phyloP scores from a whole-genome alignment of 352 stramenopile genomes.

The Phytophthora aleatoria region DNA sequence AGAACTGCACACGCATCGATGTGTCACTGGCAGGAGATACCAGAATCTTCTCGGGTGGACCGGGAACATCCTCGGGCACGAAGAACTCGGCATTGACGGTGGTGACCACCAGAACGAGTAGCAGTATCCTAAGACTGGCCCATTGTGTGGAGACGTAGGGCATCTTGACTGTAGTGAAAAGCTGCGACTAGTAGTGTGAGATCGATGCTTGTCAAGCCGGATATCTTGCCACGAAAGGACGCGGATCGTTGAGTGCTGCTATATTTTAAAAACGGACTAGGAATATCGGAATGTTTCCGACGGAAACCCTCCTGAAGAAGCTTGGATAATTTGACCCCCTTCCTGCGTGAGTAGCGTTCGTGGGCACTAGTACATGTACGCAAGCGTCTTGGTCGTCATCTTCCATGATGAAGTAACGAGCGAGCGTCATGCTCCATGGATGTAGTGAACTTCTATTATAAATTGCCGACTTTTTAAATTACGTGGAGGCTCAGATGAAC shows the following conservation, averaged over 20 bases:
- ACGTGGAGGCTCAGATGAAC: too few species aligned
- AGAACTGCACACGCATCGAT: conserved; percentile 66
- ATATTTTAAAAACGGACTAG: background rate
- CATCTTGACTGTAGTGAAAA: background rate
- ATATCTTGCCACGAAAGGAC: conserved; percentile 1
- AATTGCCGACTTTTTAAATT: too few species aligned
- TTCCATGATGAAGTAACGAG: too few species aligned
- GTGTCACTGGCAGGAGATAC: conserved; percentile 51
- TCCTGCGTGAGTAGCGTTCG: too few species aligned
- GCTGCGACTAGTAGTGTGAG: background rate
- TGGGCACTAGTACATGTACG: too few species aligned
- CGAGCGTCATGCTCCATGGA: too few species aligned
- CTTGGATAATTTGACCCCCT: too few species aligned
- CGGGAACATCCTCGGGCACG: conserved; percentile 65
- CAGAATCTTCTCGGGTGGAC: conserved; percentile 65
- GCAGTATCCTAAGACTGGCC: conserved; percentile 53
- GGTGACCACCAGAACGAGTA: background rate
- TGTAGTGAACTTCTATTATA: too few species aligned
- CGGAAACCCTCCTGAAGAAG: too few species aligned
- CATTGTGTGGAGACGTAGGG: conserved; percentile 39
- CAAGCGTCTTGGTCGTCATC: too few species aligned
- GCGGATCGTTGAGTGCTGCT: background rate
- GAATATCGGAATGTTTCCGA: too few species aligned
- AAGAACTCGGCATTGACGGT: conserved; percentile 48
- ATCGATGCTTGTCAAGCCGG: background rate